Evolutionary conservation across 257 asterid genomes (phyloP).

Genomic region (Jacaranda mimosifolia): DNA sequence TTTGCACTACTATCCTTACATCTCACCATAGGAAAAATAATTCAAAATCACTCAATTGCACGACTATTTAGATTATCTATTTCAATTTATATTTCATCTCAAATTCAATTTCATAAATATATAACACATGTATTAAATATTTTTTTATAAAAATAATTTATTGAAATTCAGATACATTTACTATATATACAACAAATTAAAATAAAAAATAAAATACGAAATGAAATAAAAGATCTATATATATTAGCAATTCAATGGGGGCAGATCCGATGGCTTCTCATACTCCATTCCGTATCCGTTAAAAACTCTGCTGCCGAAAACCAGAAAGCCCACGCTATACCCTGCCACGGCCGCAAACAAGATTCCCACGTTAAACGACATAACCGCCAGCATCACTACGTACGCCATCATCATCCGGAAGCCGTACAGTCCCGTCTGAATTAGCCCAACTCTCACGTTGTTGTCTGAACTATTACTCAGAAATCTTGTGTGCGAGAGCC

Average conservation of each 20-base stretch:
- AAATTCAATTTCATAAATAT: too few species aligned
- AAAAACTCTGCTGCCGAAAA: conserved; percentile 41
- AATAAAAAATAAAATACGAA: too few species aligned
- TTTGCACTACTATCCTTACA: too few species aligned
- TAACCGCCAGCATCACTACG: conserved; percentile 48
- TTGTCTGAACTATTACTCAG: conserved; percentile 20
- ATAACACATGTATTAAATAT: too few species aligned
- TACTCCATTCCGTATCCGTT: conserved; percentile 5
- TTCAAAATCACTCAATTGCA: conserved; percentile 18
- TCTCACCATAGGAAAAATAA: too few species aligned
- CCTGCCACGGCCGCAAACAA: conserved; percentile 44
- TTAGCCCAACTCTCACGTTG: conserved; percentile 30
- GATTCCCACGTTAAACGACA: conserved; percentile 44
- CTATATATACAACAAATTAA: too few species aligned
- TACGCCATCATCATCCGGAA: conserved; percentile 37
- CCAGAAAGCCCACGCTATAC: conserved; percentile 39
- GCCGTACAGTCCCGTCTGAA: conserved; percentile 40
- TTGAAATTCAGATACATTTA: too few species aligned
- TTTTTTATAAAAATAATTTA: too few species aligned
- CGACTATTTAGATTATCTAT: too few species aligned
- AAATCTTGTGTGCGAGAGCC: conserved; percentile 45
- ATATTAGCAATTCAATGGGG: conserved; percentile 42
- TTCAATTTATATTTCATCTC: too few species aligned
- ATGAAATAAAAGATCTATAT: too few species aligned
- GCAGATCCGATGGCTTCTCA: conserved; percentile 45